These are phyloP conservation scores for Globisporangium spiculum DNA, from an alignment of 352 stramenopile species.

Conservation along the genomic window DNA sequence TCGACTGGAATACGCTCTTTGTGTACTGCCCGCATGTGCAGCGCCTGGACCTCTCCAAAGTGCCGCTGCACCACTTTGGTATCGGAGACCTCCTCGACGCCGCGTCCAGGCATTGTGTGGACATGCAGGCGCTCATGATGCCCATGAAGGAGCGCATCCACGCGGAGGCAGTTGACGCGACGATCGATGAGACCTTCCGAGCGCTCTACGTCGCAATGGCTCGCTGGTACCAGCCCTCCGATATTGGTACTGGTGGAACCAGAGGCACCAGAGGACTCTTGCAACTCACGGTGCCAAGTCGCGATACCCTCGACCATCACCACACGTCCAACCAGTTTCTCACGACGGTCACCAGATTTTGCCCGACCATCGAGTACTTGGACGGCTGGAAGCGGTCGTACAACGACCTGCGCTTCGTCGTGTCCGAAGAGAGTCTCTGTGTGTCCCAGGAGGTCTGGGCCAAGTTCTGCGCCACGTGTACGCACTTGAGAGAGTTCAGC, in stretches of 20 bases:
- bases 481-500: conserved; percentile 50
- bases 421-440: conserved; percentile 37
- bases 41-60: conserved; percentile 37
- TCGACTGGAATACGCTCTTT: conserved; percentile 42
- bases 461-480: conserved; percentile 39
- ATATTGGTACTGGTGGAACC: not conserved
- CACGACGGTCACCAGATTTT: conserved; percentile 25
- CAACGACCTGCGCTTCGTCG: conserved; percentile 32
- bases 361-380: conserved; percentile 55
- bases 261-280: not conserved
- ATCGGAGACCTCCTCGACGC: conserved; percentile 36
- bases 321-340: conserved; percentile 29
- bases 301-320: conserved; percentile 21
- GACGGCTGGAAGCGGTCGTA: conserved; percentile 68
- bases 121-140: conserved; percentile 38
- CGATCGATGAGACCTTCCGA: conserved; percentile 39
- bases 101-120: conserved; percentile 26
- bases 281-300: conserved; percentile 16
- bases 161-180: conserved; percentile 33
- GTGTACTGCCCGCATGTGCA: conserved; percentile 31
- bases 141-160: conserved; percentile 28
- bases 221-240: not conserved
- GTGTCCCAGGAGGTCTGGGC: conserved; percentile 36
- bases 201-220: conserved; percentile 29
- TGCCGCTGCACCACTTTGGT: conserved; percentile 42